phyloP scores from a whole-genome alignment of 495 filamentous ascomycete species.

The Penicillium macrosclerotiorum region DNA sequence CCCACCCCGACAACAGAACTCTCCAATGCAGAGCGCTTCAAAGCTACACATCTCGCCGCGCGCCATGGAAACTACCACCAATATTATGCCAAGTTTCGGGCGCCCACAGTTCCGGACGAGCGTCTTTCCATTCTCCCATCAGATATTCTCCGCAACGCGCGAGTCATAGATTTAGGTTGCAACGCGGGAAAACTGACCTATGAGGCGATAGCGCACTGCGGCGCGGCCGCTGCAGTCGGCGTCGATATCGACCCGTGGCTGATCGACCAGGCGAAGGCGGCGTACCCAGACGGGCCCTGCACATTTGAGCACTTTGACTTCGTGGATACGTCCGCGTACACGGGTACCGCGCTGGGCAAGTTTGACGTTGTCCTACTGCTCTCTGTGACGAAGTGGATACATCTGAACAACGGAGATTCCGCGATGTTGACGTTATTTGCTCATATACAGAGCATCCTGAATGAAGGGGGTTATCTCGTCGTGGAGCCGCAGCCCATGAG shows the following conservation, averaged over 20 bases:
- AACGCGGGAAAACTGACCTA: conserved; percentile 30
- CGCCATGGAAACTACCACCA: conserved; percentile 33
- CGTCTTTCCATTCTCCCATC: conserved; percentile 29
- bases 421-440: conserved; percentile 25
- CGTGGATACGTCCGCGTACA: conserved; percentile 56
- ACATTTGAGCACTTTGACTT: conserved; percentile 36
- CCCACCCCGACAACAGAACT: conserved; percentile 17
- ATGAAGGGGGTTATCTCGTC: conserved; percentile 27
- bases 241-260: conserved; percentile 33
- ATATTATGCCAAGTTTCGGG: conserved; percentile 31
- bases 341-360: conserved; percentile 32
- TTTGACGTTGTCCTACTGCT: conserved; percentile 30
- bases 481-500: conserved; percentile 32
- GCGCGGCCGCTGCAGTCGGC: conserved; percentile 24
- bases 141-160: conserved; percentile 26
- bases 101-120: conserved; percentile 26
- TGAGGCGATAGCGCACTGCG: conserved; percentile 26
- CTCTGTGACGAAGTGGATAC: conserved; percentile 29
- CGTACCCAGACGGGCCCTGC: conserved; percentile 27
- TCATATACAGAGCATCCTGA: conserved; percentile 25
- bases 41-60: conserved; percentile 29
- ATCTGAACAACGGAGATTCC: conserved; percentile 31
- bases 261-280: conserved; percentile 26
- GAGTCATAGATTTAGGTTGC: conserved; percentile 30
- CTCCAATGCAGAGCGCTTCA: conserved; percentile 30